These are phyloP conservation scores for Corchorus olitorius DNA, from an alignment of 345 rosid species.

Conservation along the genomic window DNA sequence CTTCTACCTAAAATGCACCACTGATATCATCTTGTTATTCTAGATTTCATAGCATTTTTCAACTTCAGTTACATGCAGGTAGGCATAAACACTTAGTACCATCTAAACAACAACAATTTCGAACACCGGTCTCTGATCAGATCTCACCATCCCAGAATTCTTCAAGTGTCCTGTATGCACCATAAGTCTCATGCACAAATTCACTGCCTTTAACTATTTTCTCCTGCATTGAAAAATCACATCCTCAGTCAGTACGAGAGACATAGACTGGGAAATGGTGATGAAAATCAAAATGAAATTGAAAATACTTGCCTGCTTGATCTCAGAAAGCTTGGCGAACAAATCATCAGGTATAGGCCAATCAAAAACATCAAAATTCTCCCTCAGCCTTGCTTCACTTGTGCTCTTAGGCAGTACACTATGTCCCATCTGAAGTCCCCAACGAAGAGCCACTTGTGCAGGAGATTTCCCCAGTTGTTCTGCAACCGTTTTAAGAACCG, in stretches of 20 bases:
- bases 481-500: conserved; percentile 46
- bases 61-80: conserved; percentile 3
- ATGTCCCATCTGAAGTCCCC: conserved; percentile 89
- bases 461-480: conserved; percentile 69
- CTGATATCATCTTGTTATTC: background rate
- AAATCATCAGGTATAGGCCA: conserved; percentile 79
- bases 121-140: conserved; percentile 22
- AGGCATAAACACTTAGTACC: background rate
- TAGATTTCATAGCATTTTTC: background rate
- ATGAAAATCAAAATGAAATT: background rate
- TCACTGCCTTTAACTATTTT: conserved; percentile 52
- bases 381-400: conserved; percentile 62
- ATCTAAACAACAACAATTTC: background rate
- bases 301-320: conserved; percentile 53
- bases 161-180: conserved; percentile 61
- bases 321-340: conserved; percentile 58
- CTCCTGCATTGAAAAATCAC: conserved; percentile 42
- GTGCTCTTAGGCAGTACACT: conserved; percentile 82
- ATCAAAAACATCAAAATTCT: conserved; percentile 62
- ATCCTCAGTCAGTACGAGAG: background rate
- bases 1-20: background rate
- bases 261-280: too few species aligned
- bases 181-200: conserved; percentile 52
- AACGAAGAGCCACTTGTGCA: conserved; percentile 82
- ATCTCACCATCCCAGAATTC: conserved; percentile 91